Percentiles rank a stretch among this genome's conserved stretches.
phyloP scores from a whole-genome alignment of 176 grass and related monocot species.

The Oryza glaberrima region DNA sequence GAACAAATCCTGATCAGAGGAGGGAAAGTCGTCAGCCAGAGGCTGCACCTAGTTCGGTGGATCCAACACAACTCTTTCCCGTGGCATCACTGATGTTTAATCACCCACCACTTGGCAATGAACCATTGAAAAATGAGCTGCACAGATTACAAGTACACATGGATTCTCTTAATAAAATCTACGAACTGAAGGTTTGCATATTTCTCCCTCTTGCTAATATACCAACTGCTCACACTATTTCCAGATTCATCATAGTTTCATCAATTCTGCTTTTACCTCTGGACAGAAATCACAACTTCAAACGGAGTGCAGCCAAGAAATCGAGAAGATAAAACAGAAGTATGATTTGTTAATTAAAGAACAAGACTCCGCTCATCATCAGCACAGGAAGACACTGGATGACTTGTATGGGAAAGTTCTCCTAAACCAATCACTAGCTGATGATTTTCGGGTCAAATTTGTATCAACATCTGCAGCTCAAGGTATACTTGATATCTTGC shows the following conservation, averaged over 20 bases:
- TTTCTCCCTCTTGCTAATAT: neutral
- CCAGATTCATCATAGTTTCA: conserved; percentile 16
- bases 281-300: conserved; percentile 63
- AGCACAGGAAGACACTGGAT: conserved; percentile 57
- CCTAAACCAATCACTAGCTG: conserved; percentile 79
- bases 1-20: conserved; percentile 34
- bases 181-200: conserved; percentile 67
- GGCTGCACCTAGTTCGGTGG: conserved; percentile 8
- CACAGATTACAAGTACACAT: conserved; percentile 53
- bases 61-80: conserved; percentile 56
- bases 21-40: conserved; percentile 36
- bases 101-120: conserved; percentile 52
- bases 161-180: conserved; percentile 53
- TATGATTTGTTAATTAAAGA: conserved; percentile 76
- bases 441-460: conserved; percentile 92
- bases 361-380: conserved; percentile 59
- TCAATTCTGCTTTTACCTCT: conserved; percentile 33
- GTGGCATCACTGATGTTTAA: conserved; percentile 50
- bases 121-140: conserved; percentile 79
- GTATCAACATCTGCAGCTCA: conserved; percentile 57
- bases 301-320: conserved; percentile 63
- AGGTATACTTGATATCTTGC: conserved; percentile 35
- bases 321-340: conserved; percentile 69
- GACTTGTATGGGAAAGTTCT: conserved; percentile 68
- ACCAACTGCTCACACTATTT: conserved; percentile 12